A percentile compares a stretch with the other conserved stretches of the same genome.
Evolutionary conservation across 306 rosid species (phyloP).

Genomic region (Geum urbanum): DNA sequence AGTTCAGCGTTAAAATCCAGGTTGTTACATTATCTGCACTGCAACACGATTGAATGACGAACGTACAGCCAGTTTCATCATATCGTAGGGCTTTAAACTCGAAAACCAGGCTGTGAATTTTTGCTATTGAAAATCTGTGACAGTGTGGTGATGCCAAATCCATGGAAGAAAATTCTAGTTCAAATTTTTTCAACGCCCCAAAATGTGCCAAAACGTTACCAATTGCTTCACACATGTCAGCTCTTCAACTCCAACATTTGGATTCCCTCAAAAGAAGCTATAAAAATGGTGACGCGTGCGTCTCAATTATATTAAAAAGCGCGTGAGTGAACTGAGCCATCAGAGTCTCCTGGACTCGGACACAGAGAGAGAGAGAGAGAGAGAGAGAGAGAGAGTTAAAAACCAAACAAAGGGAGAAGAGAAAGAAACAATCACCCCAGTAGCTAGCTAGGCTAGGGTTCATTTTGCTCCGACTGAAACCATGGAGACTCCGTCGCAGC

Average conservation of each 20-base stretch:
- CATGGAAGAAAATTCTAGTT: not conserved
- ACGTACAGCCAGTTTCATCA: not conserved
- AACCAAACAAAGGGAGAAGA: too few species aligned
- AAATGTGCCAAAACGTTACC: too few species aligned
- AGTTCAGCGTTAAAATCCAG: not conserved
- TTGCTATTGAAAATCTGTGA: not conserved
- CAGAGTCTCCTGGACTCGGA: not conserved
- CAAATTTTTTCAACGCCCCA: not conserved
- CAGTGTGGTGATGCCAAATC: not conserved
- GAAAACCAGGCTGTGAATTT: not conserved
- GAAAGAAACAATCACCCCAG: too few species aligned
- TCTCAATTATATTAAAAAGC: not conserved
- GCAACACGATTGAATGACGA: not conserved
- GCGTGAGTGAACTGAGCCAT: not conserved
- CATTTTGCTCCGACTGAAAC: not conserved
- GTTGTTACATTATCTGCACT: not conserved
- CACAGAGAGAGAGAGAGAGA: not conserved
- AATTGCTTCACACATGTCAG: not conserved
- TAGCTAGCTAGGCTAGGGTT: too few species aligned
- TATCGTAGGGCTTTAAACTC: too few species aligned
- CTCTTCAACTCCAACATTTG: not conserved
- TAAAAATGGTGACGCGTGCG: not conserved
- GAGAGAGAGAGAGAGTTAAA: not conserved
- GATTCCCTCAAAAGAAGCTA: not conserved
- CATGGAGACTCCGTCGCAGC: slow-evolving; percentile 57